phyloP scores from a whole-genome alignment of 73 alveolate genomes.

The Paramecium bursaria region DNA sequence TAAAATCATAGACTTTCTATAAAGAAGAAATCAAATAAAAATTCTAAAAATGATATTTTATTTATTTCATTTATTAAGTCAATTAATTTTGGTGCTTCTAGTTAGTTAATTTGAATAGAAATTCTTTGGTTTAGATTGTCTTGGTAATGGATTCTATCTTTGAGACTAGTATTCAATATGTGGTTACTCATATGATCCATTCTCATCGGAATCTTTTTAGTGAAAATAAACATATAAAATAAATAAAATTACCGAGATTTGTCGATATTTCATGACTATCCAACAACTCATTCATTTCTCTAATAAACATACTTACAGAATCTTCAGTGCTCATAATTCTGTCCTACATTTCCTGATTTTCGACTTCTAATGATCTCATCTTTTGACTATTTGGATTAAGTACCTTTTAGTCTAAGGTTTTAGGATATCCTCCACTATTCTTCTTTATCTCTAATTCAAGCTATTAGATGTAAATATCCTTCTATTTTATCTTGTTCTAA shows the following conservation, averaged over 20 bases:
- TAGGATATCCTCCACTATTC: slow-evolving; percentile 27
- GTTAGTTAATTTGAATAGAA: slow-evolving; percentile 59
- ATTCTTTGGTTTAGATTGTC: slow-evolving; percentile 21
- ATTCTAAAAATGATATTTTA: too few relatives aligned
- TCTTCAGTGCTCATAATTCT: slow-evolving; percentile 66
- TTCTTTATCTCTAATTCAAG: slow-evolving; percentile 55
- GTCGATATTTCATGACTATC: slow-evolving; percentile 70
- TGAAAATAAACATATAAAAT: too few relatives aligned
- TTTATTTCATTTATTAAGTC: too few relatives aligned
- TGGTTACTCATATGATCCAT: slow-evolving; percentile 33
- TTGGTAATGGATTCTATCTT: slow-evolving; percentile 35
- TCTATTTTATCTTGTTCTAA: slow-evolving; percentile 15
- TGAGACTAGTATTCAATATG: slow-evolving; percentile 12
- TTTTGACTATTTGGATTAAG: neutral
- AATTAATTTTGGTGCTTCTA: slow-evolving; percentile 51
- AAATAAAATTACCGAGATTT: slow-evolving; percentile 42
- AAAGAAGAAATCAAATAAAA: too few relatives aligned
- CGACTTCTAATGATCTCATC: slow-evolving; percentile 66
- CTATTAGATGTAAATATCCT: slow-evolving; percentile 19
- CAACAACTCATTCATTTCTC: slow-evolving; percentile 72
- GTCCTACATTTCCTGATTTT: slow-evolving; percentile 70
- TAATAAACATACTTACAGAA: slow-evolving; percentile 71
- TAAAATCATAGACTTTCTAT: too few relatives aligned
- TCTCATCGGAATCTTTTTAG: slow-evolving; percentile 56
- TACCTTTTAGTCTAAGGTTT: slow-evolving; percentile 54